Evolutionary conservation across 306 rosid species (phyloP).

Genomic region (Fragaria vesca): DNA sequence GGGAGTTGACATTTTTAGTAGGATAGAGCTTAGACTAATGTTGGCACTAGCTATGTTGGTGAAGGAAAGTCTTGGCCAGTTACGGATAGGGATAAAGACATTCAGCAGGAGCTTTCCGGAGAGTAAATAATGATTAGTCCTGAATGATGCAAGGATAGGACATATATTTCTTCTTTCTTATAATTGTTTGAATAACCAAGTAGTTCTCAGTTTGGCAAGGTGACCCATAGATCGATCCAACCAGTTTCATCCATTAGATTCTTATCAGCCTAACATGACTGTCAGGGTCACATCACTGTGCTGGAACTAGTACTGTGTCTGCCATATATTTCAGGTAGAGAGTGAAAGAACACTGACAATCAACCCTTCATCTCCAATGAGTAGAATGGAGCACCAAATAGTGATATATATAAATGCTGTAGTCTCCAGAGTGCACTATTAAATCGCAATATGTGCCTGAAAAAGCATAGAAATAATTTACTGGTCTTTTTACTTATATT

Average conservation of each 20-base stretch:
- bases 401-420: background rate
- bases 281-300: slow-evolving; percentile 5
- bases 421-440: background rate
- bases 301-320: background rate
- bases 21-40: background rate
- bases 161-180: slow-evolving; percentile 23
- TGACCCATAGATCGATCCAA: slow-evolving; percentile 25
- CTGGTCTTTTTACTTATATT: background rate
- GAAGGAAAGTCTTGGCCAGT: background rate
- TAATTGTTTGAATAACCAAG: slow-evolving; percentile 27
- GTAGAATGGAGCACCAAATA: slow-evolving; percentile 5
- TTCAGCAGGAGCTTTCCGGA: slow-evolving; percentile 28
- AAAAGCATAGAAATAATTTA: background rate
- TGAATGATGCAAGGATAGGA: slow-evolving; percentile 37
- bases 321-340: slow-evolving; percentile 3
- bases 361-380: background rate
- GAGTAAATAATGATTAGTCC: slow-evolving; percentile 25
- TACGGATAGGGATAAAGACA: slow-evolving; percentile 23
- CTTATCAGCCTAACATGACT: slow-evolving; percentile 20
- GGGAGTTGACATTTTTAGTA: background rate
- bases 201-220: background rate
- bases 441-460: background rate
- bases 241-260: slow-evolving; percentile 26
- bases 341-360: background rate
- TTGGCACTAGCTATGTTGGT: background rate